phyloP scores from a whole-genome alignment of 176 grass and related monocot genomes.

The Triticum urartu region DNA sequence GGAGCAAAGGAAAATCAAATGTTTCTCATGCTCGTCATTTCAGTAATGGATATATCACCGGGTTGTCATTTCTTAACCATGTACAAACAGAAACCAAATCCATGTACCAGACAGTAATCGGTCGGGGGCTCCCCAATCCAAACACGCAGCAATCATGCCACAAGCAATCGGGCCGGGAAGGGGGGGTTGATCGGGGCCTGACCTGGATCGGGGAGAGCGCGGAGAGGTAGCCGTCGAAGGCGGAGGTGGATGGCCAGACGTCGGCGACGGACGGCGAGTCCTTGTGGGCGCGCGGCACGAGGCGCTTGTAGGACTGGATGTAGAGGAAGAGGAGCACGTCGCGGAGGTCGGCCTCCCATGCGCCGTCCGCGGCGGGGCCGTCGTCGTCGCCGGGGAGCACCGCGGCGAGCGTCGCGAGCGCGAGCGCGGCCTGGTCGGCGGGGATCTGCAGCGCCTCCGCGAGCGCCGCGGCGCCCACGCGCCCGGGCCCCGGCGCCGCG shows the following conservation, averaged over 20 bases:
- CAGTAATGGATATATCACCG: neutral
- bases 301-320: slow-evolving; percentile 91
- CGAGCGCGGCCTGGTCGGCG: slow-evolving; percentile 60
- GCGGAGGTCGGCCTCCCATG: slow-evolving; percentile 42
- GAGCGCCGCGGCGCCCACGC: slow-evolving; percentile 53
- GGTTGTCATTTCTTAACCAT: neutral
- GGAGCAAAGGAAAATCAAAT: neutral
- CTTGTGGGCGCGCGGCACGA: slow-evolving; percentile 80
- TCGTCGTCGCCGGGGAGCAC: slow-evolving; percentile 52
- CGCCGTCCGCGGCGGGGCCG: slow-evolving; percentile 33
- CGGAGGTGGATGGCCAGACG: slow-evolving; percentile 93
- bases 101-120: neutral
- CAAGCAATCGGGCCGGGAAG: neutral
- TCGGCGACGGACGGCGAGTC: slow-evolving; percentile 81
- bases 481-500: slow-evolving; percentile 10
- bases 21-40: slow-evolving; percentile 12
- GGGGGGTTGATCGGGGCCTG: neutral
- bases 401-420: slow-evolving; percentile 76
- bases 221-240: slow-evolving; percentile 86
- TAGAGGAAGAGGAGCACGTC: slow-evolving; percentile 91
- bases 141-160: neutral
- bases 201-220: slow-evolving; percentile 96
- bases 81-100: neutral
- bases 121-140: neutral
- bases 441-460: slow-evolving; percentile 92